A percentile compares a stretch with the other conserved stretches of the same genome.
Conservation (phyloP, 164 flowering plant species). For the Liriodendron chinense region DNA sequence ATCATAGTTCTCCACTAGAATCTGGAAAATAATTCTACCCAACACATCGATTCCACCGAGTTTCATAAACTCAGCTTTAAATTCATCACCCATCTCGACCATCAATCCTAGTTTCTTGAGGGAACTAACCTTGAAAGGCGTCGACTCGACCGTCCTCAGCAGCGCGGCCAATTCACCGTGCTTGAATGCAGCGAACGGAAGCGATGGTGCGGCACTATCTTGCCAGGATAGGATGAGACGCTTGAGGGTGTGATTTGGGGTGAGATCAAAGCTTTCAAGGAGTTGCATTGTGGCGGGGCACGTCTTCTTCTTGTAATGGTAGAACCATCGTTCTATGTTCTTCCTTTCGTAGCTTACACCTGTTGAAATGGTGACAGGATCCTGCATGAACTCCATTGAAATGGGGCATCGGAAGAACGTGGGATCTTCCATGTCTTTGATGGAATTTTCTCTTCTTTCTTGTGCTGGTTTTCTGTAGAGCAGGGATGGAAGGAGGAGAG, state of each 20-base stretch:
- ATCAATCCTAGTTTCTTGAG: conserved; percentile 42
- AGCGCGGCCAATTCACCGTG: conserved; percentile 30
- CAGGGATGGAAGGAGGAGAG: no score
- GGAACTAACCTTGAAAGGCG: conserved; percentile 54
- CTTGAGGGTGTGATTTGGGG: conserved; percentile 66
- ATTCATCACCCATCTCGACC: conserved; percentile 32
- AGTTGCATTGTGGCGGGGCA: conserved; percentile 75
- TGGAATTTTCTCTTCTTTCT: neutral
- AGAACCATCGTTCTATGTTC: conserved; percentile 65
- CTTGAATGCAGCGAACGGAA: conserved; percentile 4
- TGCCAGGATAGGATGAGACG: conserved; percentile 59
- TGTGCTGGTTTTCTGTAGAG: no score
- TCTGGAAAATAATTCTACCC: conserved; percentile 31
- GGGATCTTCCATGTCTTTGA: conserved; percentile 37
- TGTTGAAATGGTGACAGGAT: conserved; percentile 68
- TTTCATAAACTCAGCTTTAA: conserved; percentile 13
- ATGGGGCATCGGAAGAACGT: conserved; percentile 67
- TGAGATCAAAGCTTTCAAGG: conserved; percentile 32
- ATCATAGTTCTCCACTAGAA: conserved; percentile 33
- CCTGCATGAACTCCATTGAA: conserved; percentile 70
- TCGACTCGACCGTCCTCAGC: conserved; percentile 31
- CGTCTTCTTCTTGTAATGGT: conserved; percentile 46
- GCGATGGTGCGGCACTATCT: conserved; percentile 1
- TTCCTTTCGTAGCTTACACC: conserved; percentile 64
- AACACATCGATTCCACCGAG: conserved; percentile 47